Base-by-base conservation (phyloP, 441 rosid genomes). In the Brassica balearica region DNA sequence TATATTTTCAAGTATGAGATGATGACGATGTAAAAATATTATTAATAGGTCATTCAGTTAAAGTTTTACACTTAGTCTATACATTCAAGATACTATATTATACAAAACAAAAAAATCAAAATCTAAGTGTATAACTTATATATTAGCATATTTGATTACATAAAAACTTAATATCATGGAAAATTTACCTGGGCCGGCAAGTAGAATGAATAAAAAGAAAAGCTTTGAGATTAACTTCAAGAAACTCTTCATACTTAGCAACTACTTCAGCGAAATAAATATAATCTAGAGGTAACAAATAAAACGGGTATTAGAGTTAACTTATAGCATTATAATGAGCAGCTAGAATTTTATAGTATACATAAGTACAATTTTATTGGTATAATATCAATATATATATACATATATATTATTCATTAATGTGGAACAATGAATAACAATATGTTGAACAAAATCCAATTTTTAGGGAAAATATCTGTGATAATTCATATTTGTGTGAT, bases 281-380 rank as follows among this genome's bases (percentile, higher is more conserved):
- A 51, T 2, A 65, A 11, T n/a, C 19, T 56, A 25, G 66, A 38
- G 34, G 22, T 3, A 20, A 20, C 17, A 43, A 17, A 2, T n/a
- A 61, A 2, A 68, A 2, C 15, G 27, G 59, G 2, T 25, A 43
- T 29, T 32, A 10, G 17, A 69, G 1, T 23, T 41, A 27, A 38
- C 15, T 68, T 60, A 53, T 60, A 8, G 60, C 69, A 19, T 27
- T 46, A 17, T 14, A 27, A 15, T 60, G 27, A 29, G 36, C 5
- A 61, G 8, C 8, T 61, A 4, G 36, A 20, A 3, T n/a, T 32
- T 69, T 76, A 61, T 76, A 76, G 53, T 68, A 29, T 12, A 68
- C 62, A 48, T 6, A 59, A 23, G 34, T 17, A 4, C 48, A 19
- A 12, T 58, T 2, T 2, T 60, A 67, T 38, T 60, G 68, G 73